A percentile compares a stretch with the other conserved stretches of the same genome.
These are phyloP conservation scores for Termitomyces sp. DNA, from an alignment of 1,284 basidiomycete species.

Conservation along the genomic window DNA sequence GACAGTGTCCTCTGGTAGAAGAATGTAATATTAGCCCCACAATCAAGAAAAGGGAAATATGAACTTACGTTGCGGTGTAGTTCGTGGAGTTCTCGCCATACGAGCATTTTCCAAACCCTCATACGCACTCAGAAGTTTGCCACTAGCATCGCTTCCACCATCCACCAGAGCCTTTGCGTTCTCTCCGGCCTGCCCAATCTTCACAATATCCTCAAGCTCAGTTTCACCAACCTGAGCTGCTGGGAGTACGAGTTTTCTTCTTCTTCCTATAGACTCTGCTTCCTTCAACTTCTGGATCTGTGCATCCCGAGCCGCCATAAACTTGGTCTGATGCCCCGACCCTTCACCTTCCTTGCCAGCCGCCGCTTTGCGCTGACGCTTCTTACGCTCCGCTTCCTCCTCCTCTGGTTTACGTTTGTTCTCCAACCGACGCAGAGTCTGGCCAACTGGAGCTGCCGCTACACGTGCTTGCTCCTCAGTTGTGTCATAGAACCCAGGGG, in stretches of 20 bases:
- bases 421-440: slow-evolving; percentile 83
- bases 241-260: slow-evolving; percentile 84
- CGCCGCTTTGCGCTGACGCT: slow-evolving; percentile 69
- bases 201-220: slow-evolving; percentile 97
- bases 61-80: slow-evolving; percentile 82
- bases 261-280: slow-evolving; percentile 89
- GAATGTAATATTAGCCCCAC: slow-evolving; percentile 10
- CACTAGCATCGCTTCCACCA: slow-evolving; percentile 80
- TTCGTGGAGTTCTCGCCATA: slow-evolving; percentile 89
- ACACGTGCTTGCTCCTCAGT: slow-evolving; percentile 90
- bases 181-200: slow-evolving; percentile 93
- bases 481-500: slow-evolving; percentile 96
- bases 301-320: slow-evolving; percentile 89
- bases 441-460: slow-evolving; percentile 85
- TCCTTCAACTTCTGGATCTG: slow-evolving; percentile 97
- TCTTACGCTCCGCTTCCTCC: slow-evolving; percentile 81
- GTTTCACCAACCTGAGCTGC: slow-evolving; percentile 92
- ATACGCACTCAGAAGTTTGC: slow-evolving; percentile 86
- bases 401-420: slow-evolving; percentile 92
- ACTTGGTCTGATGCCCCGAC: slow-evolving; percentile 78
- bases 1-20: slow-evolving; percentile 76
- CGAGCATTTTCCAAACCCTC: slow-evolving; percentile 82
- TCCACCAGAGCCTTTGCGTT: slow-evolving; percentile 80
- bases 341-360: slow-evolving; percentile 58
- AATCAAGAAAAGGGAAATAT: neutral